Conservation (phyloP, 169 alveolate genomes). For the Pseudocohnilembus persalinus region DNA sequence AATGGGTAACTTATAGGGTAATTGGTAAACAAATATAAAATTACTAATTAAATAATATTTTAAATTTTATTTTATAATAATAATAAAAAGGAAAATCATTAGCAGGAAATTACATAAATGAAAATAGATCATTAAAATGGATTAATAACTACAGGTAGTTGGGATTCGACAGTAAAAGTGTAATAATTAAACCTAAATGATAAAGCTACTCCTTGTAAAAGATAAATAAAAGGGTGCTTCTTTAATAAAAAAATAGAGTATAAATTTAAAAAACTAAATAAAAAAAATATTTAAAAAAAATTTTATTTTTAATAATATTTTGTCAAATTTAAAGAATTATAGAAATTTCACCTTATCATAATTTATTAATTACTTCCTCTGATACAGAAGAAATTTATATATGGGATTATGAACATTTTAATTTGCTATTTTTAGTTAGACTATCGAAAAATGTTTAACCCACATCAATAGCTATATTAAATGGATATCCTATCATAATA, state of each 20-base stretch:
- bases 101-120: not conserved
- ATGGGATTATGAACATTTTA: conserved; percentile 18
- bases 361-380: conserved; percentile 15
- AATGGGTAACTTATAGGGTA: conserved; percentile 11
- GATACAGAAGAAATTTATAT: conserved; percentile 11
- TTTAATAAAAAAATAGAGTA: not conserved
- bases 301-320: not conserved
- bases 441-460: conserved; percentile 1
- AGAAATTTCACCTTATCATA: conserved; percentile 29
- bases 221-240: not conserved
- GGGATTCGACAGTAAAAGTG: not conserved
- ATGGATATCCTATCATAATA: conserved; percentile 8
- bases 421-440: not conserved
- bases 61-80: too few species aligned
- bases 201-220: not conserved
- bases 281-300: not conserved
- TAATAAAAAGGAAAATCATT: not conserved
- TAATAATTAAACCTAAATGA: not conserved
- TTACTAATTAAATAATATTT: too few species aligned
- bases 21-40: not conserved
- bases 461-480: not conserved
- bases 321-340: not conserved
- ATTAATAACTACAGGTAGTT: not conserved
- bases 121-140: conserved; percentile 11
- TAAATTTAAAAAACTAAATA: too few species aligned